Base-by-base conservation (phyloP, 2,329 filamentous ascomycete species). In the Fusarium graminum region DNA sequence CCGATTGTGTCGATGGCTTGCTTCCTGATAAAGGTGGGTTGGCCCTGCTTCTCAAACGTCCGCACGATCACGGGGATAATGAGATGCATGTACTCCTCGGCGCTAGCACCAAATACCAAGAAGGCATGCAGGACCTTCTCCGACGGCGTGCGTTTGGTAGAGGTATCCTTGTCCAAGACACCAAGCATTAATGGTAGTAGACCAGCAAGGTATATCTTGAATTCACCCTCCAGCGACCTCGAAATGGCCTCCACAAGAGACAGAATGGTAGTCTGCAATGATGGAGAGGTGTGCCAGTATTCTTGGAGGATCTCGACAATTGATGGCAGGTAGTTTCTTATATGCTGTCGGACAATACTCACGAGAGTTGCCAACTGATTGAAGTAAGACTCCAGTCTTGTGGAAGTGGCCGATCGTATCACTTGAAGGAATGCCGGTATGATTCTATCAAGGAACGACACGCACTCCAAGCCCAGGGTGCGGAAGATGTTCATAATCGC, bases 401-500 rank as follows among this genome's bases (percentile, higher is more conserved):
- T 90, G 4, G 87, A 83, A 16, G 92, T 88, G 7, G 94, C 93
- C 49, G 90, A 91, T 69, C 91, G 87, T 63, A 99, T 97, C 55
- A 99, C 94, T 16, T 88, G 85, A 40, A 99, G 85, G 74, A 99
- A 99, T 0, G 93, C 95, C 0, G 96, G 95, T 30, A 99, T 92
- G 63, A 99, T 97, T 62, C 95, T 91, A 62, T 92, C 91, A 2
- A 99, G 86, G 78, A 98, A 99, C 0, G 93, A 92, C 10, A 99
- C 94, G 76, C 95, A 99, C 76, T 98, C 97, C 71, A 99, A 81
- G 3, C 95, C 95, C 62, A 99, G 85, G 0, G 96, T 99, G 71
- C 95, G 92, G 80, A 99, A 99, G 59, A 99, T 99, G 71, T 93
- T 97, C 89, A 99, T 98, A 72, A 99, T 96, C 7, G 95, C 95